Base-by-base conservation (phyloP, 73 alveolate species). In the Paramecium biaurelia region DNA sequence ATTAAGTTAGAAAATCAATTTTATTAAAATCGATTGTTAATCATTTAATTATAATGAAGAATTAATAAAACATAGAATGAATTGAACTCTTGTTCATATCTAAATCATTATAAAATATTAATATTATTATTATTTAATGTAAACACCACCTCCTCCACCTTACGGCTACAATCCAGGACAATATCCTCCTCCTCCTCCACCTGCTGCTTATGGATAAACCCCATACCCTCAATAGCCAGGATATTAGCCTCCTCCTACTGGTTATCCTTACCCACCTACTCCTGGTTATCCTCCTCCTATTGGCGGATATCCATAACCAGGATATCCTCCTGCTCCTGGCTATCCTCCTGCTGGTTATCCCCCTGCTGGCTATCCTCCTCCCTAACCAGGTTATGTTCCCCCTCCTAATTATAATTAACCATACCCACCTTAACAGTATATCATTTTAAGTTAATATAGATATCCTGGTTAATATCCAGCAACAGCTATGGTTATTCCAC, bases 81-180 rank as follows among this genome's bases (percentile, higher is more conserved):
- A 20, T 12, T 56, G 70, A 6, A 20, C 4, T 15, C 7, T 58
- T 0, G 1, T 58, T 58, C 12, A 58, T 20, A 58, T 21, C 76
- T 58, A 8, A 58, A 14, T 45, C 18, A 12, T 63, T 28, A 26
- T 26, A 21, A 10, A 8, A 11, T 63, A 63, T 63, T 23, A 63
- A 63, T 47, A 15, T 63, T 30, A 63, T 26, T 63, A 30, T 23
- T 58, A 63, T 63, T 24, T 30, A 26, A 63, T 63, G 84, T 32
- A 63, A 5, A 14, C 84, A 63, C 84, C 84, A 26, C 84, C 84
- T 63, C 84, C 84, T 63, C 84, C 68, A 53, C 68, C 84, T 4
- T 63, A 63, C 9, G 84, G 84, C 6, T 26, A 23, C 10, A 20
- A 4, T 26, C 45, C 21, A 11, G 49, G 49, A 26, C 6, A 63